Evolutionary conservation across 371 early-diverging fungal species (phyloP).

Genomic region (Mucor indicus): DNA sequence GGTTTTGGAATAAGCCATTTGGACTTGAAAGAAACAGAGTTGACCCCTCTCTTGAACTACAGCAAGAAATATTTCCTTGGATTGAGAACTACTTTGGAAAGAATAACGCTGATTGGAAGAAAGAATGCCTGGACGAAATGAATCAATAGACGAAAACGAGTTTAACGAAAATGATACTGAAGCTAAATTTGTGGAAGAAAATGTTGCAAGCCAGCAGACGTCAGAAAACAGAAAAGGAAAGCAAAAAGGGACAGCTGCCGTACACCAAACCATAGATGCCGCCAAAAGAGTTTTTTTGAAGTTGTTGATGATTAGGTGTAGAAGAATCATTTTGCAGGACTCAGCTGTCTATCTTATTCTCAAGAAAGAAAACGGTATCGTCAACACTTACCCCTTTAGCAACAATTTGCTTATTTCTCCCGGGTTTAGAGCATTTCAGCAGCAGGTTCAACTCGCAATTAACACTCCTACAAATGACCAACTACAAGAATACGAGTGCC

Average conservation of each 20-base stretch:
- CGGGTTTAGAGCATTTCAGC: not conserved
- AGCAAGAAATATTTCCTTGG: not conserved
- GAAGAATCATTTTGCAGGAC: slow-evolving; percentile 7
- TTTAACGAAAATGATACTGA: not conserved
- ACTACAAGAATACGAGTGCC: slow-evolving; percentile 5
- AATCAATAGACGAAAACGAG: not conserved
- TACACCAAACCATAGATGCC: not conserved
- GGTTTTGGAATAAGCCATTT: not conserved
- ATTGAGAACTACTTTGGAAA: not conserved
- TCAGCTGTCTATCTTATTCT: slow-evolving; percentile 1
- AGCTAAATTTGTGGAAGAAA: not conserved
- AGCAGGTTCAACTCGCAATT: not conserved
- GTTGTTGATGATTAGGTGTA: slow-evolving; percentile 2
- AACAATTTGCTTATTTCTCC: not conserved
- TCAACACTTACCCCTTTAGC: not conserved
- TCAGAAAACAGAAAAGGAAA: no score
- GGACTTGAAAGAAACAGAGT: not conserved
- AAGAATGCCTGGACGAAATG: not conserved
- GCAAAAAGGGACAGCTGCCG: not conserved
- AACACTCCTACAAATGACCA: not conserved
- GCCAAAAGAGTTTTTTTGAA: not conserved
- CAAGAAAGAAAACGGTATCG: slow-evolving; percentile 1
- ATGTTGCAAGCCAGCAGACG: not conserved
- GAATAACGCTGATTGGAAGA: not conserved
- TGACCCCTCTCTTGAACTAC: not conserved